Conservation (phyloP, 768 basidiomycete genomes). For the Rhizopogon vulgaris region DNA sequence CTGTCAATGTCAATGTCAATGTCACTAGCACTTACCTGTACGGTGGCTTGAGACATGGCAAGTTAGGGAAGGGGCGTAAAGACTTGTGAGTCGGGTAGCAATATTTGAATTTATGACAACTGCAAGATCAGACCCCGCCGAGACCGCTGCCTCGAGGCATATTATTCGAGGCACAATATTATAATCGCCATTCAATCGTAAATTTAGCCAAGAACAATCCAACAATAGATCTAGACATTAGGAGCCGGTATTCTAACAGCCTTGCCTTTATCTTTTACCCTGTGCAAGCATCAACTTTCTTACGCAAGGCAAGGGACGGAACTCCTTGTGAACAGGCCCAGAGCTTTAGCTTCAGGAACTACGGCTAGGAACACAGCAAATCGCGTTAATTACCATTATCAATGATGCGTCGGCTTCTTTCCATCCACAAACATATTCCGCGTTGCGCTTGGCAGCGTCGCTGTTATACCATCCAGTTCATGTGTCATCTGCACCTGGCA, state of each 20-base stretch:
- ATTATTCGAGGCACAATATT: background rate
- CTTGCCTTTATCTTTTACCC: background rate
- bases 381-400: background rate
- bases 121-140: background rate
- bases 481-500: conserved; percentile 75
- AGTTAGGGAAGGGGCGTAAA: background rate
- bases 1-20: too few species aligned
- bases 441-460: conserved; percentile 85
- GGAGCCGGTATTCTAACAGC: background rate
- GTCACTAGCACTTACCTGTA: background rate
- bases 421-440: conserved; percentile 97
- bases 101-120: too few species aligned
- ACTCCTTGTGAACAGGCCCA: background rate
- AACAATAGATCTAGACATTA: background rate
- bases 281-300: background rate
- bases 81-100: too few species aligned
- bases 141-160: background rate
- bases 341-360: background rate
- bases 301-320: background rate
- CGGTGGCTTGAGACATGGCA: background rate
- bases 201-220: background rate
- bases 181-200: background rate
- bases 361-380: background rate
- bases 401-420: conserved; percentile 48
- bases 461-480: conserved; percentile 80